Base-by-base conservation (phyloP, 768 basidiomycete genomes). In the Lactarius tabidus region DNA sequence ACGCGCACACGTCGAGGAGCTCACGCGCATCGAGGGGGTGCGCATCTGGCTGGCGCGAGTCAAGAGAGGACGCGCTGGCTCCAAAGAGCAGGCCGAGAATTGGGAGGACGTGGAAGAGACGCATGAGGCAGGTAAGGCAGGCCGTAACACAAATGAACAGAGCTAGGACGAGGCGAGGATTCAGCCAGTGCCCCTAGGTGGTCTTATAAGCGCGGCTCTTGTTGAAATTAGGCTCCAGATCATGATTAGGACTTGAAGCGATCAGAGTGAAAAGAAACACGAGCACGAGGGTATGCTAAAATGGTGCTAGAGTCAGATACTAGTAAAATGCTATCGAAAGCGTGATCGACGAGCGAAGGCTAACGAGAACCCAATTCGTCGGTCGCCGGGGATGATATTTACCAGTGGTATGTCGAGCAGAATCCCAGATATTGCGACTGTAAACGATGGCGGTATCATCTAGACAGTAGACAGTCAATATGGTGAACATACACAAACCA, bases 1-100 rank as follows among this genome's bases (percentile, higher is more conserved):
- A 72, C 26, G 75, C 80, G 67, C 81, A 83, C 28, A 76, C 69
- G 67, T 82, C 81, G 80, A 72, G 67, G 31, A 65, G 26, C 6
- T 28, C 55, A 17, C 64, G 69, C 1, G n/a, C 31, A 28, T 70
- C 69, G 4, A 63, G 58, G 10, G 60, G 41, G 51, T 66, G 56
- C 3, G 57, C 26, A 9, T 15, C 52, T 1, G 63, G 60, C 15
- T 20, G 20, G 6, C 69, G 59, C 36, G 38, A 39, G 1, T 55
- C 52, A 23, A 67, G 57, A 2, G 57, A 61, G 18, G 67, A 61
- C 2, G 68, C 66, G 2, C 59, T 38, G 10, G 64, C 58, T 5
- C 63, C 61, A 6, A 63, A 29, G 45, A 69, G 57, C 2, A 64
- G n/a, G 20, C 39, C 3, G 29, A 68, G 43, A 12, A 31, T 18